Conservation (phyloP, 192 early-diverging fungal species). For the Backusella tarrabulga region DNA sequence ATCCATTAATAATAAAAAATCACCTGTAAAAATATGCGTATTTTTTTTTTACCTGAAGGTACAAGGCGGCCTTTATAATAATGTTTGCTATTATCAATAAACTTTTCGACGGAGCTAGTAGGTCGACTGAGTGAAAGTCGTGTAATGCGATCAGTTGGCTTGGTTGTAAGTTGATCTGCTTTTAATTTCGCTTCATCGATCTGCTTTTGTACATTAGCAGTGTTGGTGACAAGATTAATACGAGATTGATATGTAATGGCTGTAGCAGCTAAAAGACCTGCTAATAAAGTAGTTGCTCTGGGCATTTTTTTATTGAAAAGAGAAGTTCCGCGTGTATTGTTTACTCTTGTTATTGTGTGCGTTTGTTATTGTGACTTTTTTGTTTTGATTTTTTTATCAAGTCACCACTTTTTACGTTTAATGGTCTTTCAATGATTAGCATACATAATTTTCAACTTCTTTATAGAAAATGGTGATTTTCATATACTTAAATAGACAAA, state of each 20-base stretch:
- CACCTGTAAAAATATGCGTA: background rate
- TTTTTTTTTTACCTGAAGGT: conserved; percentile 12
- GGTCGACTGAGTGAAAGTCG: conserved; percentile 1
- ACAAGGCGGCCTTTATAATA: conserved; percentile 15
- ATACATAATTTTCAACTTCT: background rate
- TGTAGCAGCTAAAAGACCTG: background rate
- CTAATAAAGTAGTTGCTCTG: background rate
- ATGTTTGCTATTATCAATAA: background rate
- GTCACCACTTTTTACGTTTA: background rate
- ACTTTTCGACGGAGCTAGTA: conserved; percentile 3
- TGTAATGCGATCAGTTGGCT: background rate
- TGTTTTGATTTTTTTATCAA: background rate
- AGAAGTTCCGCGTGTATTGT: background rate
- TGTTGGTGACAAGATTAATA: background rate
- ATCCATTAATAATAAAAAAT: background rate
- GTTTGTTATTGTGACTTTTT: background rate
- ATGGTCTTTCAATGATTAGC: too few species aligned
- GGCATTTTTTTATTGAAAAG: background rate
- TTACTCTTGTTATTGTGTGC: background rate
- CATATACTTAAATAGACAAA: background rate
- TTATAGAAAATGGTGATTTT: background rate
- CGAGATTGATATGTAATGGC: conserved; percentile 10
- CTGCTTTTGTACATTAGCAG: conserved; percentile 4
- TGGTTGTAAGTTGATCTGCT: background rate
- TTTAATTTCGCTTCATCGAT: conserved; percentile 4